Base-by-base conservation (phyloP, 176 grass and related monocot genomes). In the Zoysia pacifica region DNA sequence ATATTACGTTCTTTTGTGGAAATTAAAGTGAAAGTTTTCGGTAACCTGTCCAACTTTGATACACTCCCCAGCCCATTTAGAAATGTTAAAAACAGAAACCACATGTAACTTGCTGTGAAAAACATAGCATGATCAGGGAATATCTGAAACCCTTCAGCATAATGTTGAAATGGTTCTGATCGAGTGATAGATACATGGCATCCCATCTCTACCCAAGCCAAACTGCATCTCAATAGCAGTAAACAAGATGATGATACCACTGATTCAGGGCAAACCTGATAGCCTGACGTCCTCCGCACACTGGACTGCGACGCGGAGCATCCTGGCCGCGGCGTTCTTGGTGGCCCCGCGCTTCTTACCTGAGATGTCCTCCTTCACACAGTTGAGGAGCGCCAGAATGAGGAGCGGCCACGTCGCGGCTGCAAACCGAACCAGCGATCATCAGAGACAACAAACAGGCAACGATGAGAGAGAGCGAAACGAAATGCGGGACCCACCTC, bases 321-420 rank as follows among this genome's bases (percentile, higher is more conserved):
- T 91, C 86, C 87, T 87, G 2, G 92, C 86, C 1, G 91, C 74
- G 14, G 87, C 48, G 56, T 81, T 77, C 70, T 90, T 98, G 45
- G 85, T 72, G 6, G 61, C 59, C 1, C 86, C 84, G 0, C 91
- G 91, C 87, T 94, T 97, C 87, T 91, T 93, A 42, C 35, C 58
- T 0, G 80, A 81, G 64, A 94, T 89, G 72, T 94, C 91, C 56
- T 62, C 67, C 54, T 72, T 79, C 69, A 79, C 79, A 56, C 91
- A 94, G 62, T 81, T 84, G 72, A 70, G 48, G 42, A 94, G 71
- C 62, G 81, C 60, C 54, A 62, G 74, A 74, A 91, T 53, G 38
- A 97, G 77, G 78, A 90, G 82, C 6, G 87, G 92, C 95, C 95
- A 97, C 10, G 90, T 90, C 41, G 84, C 79, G 9, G 82, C 93